Base-by-base conservation (phyloP, 2,329 filamentous ascomycete species). In the Coniochaeta hoffmannii region DNA sequence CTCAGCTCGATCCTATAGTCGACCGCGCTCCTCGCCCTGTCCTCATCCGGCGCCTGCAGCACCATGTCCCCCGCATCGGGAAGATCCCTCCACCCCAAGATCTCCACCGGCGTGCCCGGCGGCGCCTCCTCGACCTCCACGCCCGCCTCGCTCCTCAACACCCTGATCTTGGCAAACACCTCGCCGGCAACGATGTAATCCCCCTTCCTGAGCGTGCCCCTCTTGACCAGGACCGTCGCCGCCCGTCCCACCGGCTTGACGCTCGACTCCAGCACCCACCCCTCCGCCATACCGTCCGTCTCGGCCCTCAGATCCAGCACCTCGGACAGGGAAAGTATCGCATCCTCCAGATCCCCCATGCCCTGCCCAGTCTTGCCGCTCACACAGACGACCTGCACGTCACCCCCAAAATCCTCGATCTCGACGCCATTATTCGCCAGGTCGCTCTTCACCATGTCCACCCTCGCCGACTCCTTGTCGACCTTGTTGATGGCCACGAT, bases 401-500 rank as follows among this genome's bases (percentile, higher is more conserved):
- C 94, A 57, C 94, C 94, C 38, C 94, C 94, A 64, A 84, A 96
- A 66, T 97, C 94, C 73, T 99, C 94, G 55, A 99, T 88, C 63
- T 96, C 88, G 30, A 99, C 85, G 8, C 89, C 90, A 65, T 96
- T 80, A 2, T 85, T 79, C 9, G 89, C 84, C 24, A 99, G 83
- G 68, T 97, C 94, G 55, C 86, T 79, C 73, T 97, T 97, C 59
- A 97, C 92, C 50, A 84, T 82, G 41, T 97, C 88, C 11, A 91
- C 74, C 53, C 90, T 83, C 5, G 89, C 86, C 57, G 89, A 87
- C 57, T 88, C 84, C 72, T 94, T 96, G 73, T 99, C 94, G 53
- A 96, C 83, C 73, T 99, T 99, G 76, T 94, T 99, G 73, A 97
- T 93, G 15, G 95, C 95, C 53, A 99, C 94, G 57, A 99, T 96